These are phyloP conservation scores for Podospora appendiculata DNA, from an alignment of 495 filamentous ascomycete genomes.

Conservation along the genomic window DNA sequence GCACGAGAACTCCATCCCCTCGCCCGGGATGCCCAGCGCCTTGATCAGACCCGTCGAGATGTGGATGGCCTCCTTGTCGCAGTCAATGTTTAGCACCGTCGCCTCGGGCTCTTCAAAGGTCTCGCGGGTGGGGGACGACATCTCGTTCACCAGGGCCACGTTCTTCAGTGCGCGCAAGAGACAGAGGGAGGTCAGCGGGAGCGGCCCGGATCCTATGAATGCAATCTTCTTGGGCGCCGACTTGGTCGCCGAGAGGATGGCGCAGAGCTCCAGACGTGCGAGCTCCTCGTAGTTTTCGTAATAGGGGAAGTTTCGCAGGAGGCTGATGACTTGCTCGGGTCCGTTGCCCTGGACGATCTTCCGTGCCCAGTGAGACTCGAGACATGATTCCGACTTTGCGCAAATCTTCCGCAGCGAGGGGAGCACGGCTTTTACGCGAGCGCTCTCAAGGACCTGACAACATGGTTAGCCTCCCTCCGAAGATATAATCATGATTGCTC, in stretches of 20 bases:
- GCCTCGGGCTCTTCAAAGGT: not conserved
- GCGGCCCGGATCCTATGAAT: constrained; percentile 24
- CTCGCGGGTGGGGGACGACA: not conserved
- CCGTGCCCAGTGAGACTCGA: constrained; percentile 18
- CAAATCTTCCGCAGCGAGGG: constrained; percentile 19
- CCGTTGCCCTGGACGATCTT: constrained; percentile 4
- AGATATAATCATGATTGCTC: not conserved
- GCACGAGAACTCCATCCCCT: constrained; percentile 23
- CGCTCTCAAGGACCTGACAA: constrained; percentile 12
- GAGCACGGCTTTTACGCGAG: constrained; percentile 8
- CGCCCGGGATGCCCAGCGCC: constrained; percentile 7
- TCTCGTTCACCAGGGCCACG: not conserved
- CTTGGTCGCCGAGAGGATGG: constrained; percentile 15
- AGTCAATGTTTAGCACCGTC: constrained; percentile 18
- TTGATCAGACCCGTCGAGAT: constrained; percentile 9
- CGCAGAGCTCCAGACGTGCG: constrained; percentile 20
- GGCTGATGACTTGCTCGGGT: constrained; percentile 5
- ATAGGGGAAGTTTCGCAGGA: constrained; percentile 19
- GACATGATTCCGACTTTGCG: constrained; percentile 15
- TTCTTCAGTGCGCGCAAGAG: constrained; percentile 13
- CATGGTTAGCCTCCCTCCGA: not conserved
- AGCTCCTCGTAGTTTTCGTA: constrained; percentile 24
- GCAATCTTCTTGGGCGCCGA: constrained; percentile 11
- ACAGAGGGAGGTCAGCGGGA: constrained; percentile 22
- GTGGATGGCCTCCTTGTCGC: constrained; percentile 11